Evolutionary conservation across 371 early-diverging fungal species (phyloP).

Genomic region (Mucor sp.): DNA sequence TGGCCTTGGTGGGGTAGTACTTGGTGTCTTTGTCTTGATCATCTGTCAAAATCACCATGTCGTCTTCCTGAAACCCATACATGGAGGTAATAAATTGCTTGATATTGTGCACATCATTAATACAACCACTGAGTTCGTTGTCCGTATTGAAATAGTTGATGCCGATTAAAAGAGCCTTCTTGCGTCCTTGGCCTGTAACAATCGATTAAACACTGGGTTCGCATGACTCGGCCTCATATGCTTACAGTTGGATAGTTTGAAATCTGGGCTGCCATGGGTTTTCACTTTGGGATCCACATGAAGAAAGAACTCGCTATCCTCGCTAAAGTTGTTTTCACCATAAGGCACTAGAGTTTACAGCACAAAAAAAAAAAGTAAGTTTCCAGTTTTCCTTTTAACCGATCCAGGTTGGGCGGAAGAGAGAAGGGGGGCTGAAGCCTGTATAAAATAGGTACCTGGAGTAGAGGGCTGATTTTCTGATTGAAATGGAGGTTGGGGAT

Average conservation of each 20-base stretch:
- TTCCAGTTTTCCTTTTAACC: constrained; percentile 10
- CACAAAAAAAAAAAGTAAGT: not conserved
- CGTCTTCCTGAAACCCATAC: constrained; percentile 68
- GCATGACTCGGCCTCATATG: not conserved
- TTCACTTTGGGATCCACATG: constrained; percentile 35
- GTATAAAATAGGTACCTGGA: constrained; percentile 21
- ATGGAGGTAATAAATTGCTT: constrained; percentile 66
- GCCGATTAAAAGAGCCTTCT: constrained; percentile 87
- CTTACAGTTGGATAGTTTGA: constrained; percentile 64
- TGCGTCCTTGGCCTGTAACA: constrained; percentile 55
- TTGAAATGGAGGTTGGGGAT: constrained; percentile 29
- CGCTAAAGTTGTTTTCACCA: constrained; percentile 5
- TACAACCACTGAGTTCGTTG: constrained; percentile 75
- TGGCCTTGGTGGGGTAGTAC: constrained; percentile 76
- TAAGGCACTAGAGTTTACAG: constrained; percentile 21
- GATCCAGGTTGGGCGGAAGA: not conserved
- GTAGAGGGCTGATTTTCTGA: constrained; percentile 26
- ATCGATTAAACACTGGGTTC: not conserved
- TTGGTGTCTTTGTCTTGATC: constrained; percentile 66
- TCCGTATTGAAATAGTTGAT: constrained; percentile 86
- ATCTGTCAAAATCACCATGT: constrained; percentile 87
- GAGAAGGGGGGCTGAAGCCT: not conserved
- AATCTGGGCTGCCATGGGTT: constrained; percentile 28
- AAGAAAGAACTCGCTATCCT: constrained; percentile 22
- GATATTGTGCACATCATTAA: constrained; percentile 92